Evolutionary conservation across 2,329 filamentous ascomycete genomes (phyloP).

Genomic region (Elsinoe batatas): DNA sequence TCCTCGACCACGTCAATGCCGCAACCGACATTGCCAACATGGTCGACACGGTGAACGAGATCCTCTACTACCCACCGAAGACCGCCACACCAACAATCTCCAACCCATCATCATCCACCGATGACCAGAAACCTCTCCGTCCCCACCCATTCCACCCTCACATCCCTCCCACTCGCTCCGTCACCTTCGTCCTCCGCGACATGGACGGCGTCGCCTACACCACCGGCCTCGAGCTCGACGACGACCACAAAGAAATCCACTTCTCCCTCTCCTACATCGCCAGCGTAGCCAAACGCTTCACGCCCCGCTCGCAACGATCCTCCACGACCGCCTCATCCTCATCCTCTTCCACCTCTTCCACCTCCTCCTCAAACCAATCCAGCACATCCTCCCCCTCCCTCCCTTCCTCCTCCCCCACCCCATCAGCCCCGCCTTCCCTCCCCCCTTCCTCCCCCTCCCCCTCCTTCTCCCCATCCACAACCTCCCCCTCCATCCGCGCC

Average conservation of each 20-base stretch:
- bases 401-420: neutral
- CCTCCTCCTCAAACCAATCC: neutral
- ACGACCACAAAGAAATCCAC: conserved; percentile 88
- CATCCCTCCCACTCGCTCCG: conserved; percentile 62
- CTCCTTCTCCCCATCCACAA: conserved; percentile 2
- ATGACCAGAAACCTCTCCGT: neutral
- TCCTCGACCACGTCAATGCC: conserved; percentile 58
- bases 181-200: conserved; percentile 70
- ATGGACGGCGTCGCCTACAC: conserved; percentile 88
- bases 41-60: conserved; percentile 57
- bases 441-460: conserved; percentile 67
- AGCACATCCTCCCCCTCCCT: neutral
- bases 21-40: conserved; percentile 51
- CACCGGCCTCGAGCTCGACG: conserved; percentile 64
- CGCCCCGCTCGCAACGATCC: neutral
- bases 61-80: conserved; percentile 50
- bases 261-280: conserved; percentile 68
- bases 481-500: conserved; percentile 14
- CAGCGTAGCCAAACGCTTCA: conserved; percentile 8
- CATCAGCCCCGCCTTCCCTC: conserved; percentile 13
- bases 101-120: neutral
- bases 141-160: conserved; percentile 9
- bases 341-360: neutral
- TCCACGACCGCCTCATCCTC: neutral
- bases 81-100: neutral